phyloP scores from a whole-genome alignment of 352 stramenopile species.

The Blastocystis sp. region DNA sequence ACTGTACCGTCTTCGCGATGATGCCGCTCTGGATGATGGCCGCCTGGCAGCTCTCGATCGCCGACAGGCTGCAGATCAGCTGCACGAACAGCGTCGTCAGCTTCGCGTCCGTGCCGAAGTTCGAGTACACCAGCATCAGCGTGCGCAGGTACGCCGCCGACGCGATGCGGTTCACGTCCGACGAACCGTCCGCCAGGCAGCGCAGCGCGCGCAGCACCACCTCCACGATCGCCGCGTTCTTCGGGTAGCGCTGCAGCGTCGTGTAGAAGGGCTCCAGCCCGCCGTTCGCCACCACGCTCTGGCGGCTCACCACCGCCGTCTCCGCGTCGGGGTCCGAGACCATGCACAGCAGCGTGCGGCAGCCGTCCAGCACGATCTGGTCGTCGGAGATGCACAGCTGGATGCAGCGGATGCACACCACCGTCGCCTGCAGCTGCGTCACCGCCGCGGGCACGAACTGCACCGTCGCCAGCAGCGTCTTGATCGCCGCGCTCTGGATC shows the following conservation, averaged over 20 bases:
- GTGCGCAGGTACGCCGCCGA: conserved; percentile 54
- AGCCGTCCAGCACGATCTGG: conserved; percentile 62
- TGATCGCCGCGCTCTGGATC: conserved; percentile 62
- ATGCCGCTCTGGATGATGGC: conserved; percentile 61
- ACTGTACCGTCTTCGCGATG: conserved; percentile 49
- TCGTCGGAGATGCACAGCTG: conserved; percentile 67
- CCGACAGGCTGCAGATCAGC: conserved; percentile 63
- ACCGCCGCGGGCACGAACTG: conserved; percentile 9
- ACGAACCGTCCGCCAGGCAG: conserved; percentile 53
- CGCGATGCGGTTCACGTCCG: conserved; percentile 59
- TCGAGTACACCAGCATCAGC: conserved; percentile 67
- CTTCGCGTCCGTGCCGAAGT: conserved; percentile 58
- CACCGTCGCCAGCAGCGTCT: conserved; percentile 12
- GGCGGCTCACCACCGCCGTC: conserved; percentile 46
- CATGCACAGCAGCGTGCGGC: conserved; percentile 43
- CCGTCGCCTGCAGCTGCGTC: conserved; percentile 31
- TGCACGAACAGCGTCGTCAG: conserved; percentile 65
- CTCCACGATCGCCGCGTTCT: conserved; percentile 56
- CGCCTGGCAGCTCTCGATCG: conserved; percentile 50
- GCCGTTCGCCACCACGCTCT: conserved; percentile 39
- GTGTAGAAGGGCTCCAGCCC: conserved; percentile 64
- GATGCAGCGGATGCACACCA: conserved; percentile 64
- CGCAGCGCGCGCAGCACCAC: conserved; percentile 55
- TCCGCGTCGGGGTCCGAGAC: conserved; percentile 18
- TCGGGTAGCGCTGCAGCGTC: conserved; percentile 60